Conservation (phyloP, 2,329 filamentous ascomycete species). For the Botrytis squamosa region DNA sequence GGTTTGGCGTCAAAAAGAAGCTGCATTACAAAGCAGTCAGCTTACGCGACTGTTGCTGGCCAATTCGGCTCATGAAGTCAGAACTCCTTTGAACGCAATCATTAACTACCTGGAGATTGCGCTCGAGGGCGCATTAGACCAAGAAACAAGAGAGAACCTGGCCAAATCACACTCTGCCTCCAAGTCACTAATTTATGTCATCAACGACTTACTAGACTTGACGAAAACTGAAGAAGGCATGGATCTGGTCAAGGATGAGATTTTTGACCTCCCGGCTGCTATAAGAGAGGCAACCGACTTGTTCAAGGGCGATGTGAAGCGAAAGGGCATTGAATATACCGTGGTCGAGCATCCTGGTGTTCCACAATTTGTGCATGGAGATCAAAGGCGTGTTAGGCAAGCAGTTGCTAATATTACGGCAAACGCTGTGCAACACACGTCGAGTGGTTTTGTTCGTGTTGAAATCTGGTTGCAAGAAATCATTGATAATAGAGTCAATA, state of each 20-base stretch:
- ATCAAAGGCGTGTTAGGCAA: conserved; percentile 77
- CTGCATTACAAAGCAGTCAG: conserved; percentile 76
- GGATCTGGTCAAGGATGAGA: conserved; percentile 74
- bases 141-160: conserved; percentile 81
- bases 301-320: conserved; percentile 70
- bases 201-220: conserved; percentile 85
- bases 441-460: conserved; percentile 63
- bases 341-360: conserved; percentile 66
- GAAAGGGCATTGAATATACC: conserved; percentile 72
- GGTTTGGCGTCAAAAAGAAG: conserved; percentile 89
- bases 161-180: conserved; percentile 85
- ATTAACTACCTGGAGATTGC: conserved; percentile 95
- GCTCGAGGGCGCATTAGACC: conserved; percentile 74
- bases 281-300: conserved; percentile 75
- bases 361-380: conserved; percentile 71
- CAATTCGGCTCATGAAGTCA: conserved; percentile 88
- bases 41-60: conserved; percentile 76
- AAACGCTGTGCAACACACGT: conserved; percentile 81
- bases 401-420: conserved; percentile 79
- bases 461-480: conserved; percentile 64
- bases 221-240: conserved; percentile 86
- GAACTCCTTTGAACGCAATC: conserved; percentile 87
- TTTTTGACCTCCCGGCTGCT: conserved; percentile 70
- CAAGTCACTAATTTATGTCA: conserved; percentile 89
- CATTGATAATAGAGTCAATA: conserved; percentile 53